A percentile compares a stretch with the other conserved stretches of the same genome.
Conservation (phyloP, 306 rosid genomes). For the Medicago ruthenica region DNA sequence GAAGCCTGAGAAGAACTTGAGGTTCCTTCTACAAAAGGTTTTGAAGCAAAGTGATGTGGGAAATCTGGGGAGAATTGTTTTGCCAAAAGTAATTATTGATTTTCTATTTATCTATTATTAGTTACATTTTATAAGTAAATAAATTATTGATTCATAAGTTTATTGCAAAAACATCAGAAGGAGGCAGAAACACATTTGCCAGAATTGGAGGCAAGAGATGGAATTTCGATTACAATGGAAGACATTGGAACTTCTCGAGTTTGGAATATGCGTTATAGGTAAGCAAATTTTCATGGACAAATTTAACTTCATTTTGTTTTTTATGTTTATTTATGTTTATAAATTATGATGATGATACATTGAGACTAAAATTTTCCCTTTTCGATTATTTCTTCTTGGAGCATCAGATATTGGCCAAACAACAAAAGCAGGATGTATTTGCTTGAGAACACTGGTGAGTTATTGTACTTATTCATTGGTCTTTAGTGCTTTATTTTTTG, state of each 20-base stretch:
- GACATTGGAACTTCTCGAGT: constrained; percentile 91
- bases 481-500: neutral
- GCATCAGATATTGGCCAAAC: constrained; percentile 98
- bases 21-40: constrained; percentile 90
- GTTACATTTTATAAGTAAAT: neutral
- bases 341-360: neutral
- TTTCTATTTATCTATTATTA: neutral
- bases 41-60: constrained; percentile 99
- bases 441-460: constrained; percentile 92
- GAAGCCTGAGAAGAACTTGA: constrained; percentile 94
- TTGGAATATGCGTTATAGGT: constrained; percentile 99
- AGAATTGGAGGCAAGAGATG: constrained; percentile 91
- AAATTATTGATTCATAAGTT: neutral
- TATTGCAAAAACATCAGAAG: constrained; percentile 57
- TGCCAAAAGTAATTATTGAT: constrained; percentile 75
- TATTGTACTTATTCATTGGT: neutral
- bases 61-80: constrained; percentile 87
- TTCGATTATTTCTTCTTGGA: constrained; percentile 45
- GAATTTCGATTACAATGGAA: constrained; percentile 91
- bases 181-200: constrained; percentile 98
- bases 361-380: constrained; percentile 40
- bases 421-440: constrained; percentile 99
- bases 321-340: neutral
- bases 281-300: constrained; percentile 10
- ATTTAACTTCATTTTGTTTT: neutral